Conservation (phyloP, 2,329 filamentous ascomycete genomes). For the Phialophora chinensis region DNA sequence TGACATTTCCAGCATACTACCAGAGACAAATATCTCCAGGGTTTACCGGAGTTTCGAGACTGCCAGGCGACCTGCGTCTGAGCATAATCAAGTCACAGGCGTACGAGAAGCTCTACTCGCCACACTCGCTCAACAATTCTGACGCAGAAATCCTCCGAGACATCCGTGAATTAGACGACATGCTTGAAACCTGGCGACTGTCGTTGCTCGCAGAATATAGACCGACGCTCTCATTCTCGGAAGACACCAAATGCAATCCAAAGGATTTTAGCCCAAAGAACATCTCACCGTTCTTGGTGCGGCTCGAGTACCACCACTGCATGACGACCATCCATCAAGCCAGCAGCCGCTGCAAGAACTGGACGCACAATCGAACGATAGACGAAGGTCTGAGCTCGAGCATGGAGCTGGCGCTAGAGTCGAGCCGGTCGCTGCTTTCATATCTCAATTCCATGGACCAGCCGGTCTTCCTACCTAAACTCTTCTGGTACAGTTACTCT, state of each 20-base stretch:
- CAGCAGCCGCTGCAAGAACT: constrained; percentile 58
- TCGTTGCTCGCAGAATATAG: constrained; percentile 55
- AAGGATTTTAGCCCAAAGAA: constrained; percentile 42
- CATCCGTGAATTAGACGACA: constrained; percentile 63
- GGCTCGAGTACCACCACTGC: constrained; percentile 63
- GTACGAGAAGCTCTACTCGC: constrained; percentile 58
- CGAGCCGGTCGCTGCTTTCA: constrained; percentile 61
- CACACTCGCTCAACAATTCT: constrained; percentile 55
- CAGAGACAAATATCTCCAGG: constrained; percentile 43
- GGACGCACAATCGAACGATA: constrained; percentile 46
- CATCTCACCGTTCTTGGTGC: constrained; percentile 57
- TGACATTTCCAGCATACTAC: constrained; percentile 55
- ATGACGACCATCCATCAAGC: constrained; percentile 63
- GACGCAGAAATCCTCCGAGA: constrained; percentile 61
- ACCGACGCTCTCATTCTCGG: constrained; percentile 55
- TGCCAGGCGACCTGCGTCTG: constrained; percentile 58
- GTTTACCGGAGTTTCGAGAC: constrained; percentile 41
- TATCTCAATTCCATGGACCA: constrained; percentile 47
- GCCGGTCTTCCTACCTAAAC: background rate
- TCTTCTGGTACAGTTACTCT: constrained; percentile 22
- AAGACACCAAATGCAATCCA: constrained; percentile 36
- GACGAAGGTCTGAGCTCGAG: constrained; percentile 60
- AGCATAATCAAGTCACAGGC: constrained; percentile 60
- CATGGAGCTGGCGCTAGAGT: constrained; percentile 60
- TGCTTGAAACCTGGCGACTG: constrained; percentile 61